Conservation (phyloP, 2,329 filamentous ascomycete species). For the Fusarium globosum region DNA sequence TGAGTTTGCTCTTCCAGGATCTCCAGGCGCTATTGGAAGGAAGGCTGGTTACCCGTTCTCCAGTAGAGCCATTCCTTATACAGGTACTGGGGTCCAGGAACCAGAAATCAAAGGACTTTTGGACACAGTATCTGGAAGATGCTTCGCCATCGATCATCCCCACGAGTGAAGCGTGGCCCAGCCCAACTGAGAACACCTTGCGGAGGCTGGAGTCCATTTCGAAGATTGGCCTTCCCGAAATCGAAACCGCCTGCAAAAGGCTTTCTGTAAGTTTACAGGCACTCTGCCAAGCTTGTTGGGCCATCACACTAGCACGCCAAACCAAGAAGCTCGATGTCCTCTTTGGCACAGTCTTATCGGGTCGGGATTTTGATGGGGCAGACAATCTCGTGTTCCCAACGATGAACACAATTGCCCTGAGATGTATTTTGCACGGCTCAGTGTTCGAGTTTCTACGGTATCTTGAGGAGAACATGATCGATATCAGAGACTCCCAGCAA, state of each 20-base stretch:
- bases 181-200: background rate
- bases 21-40: slow-evolving; percentile 72
- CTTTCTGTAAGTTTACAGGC: slow-evolving; percentile 79
- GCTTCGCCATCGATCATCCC: slow-evolving; percentile 52
- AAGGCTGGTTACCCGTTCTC: slow-evolving; percentile 54
- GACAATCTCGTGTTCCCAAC: slow-evolving; percentile 82
- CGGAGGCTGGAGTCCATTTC: slow-evolving; percentile 32
- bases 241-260: slow-evolving; percentile 70
- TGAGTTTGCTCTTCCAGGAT: slow-evolving; percentile 78
- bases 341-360: slow-evolving; percentile 86
- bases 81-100: slow-evolving; percentile 35
- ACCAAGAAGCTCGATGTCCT: slow-evolving; percentile 76
- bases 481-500: slow-evolving; percentile 77
- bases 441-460: slow-evolving; percentile 73
- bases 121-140: slow-evolving; percentile 74
- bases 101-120: slow-evolving; percentile 64
- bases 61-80: slow-evolving; percentile 64
- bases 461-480: slow-evolving; percentile 75
- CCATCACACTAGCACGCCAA: slow-evolving; percentile 73
- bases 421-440: slow-evolving; percentile 77
- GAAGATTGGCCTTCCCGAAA: background rate
- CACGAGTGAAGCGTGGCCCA: background rate
- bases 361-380: slow-evolving; percentile 78
- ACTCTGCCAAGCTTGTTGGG: slow-evolving; percentile 81
- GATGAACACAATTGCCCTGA: slow-evolving; percentile 88